Evolutionary conservation across 1,284 basidiomycete genomes (phyloP), one percentile per base, ranked within the genome.

Genomic region (Anthracocystis walkeri): DNA sequence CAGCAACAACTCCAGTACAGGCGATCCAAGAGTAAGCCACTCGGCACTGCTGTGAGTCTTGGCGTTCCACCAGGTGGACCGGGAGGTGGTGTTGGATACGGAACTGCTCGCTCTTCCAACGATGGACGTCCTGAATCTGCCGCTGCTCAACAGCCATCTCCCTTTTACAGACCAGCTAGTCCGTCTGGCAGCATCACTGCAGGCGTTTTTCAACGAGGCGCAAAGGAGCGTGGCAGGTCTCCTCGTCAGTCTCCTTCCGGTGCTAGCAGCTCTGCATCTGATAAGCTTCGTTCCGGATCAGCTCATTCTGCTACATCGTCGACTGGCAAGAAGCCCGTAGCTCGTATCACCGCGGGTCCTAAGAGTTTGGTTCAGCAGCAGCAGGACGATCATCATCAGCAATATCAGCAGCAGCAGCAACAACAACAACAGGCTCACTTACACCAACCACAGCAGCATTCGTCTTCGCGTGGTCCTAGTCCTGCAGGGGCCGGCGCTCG

Each of bases 21-120:
- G 35, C 62, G 71, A 8, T 65, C 64, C 35, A 72, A 69, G 60
- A 71, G 66, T 25, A 65, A 65, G 45, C 78, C 78, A 5, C 40
- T 80, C 33, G 63, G 60, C 7, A 50, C 67, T 1, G 65, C 55
- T 11, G 54, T 58, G 7, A 69, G 60, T 55, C 65, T 82, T 11
- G 70, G 79, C 18, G 80, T 82, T 3, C 80, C 80, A 3, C 63
- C 77, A n/a, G 80, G 80, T 21, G 80, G 80, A 18, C 79, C 79
- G 3, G 80, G 80, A 1, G 80, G 80, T 4, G 80, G 80, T 1
- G 65, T 77, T 0, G 80, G 80, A 5, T 82, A 82, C 41, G 80
- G 80, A 0, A 78, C 73, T 12, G 74, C 78, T 3, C 50, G 40
- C 16, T 75, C 70, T 31, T 73, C 65, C 45, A 82, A 81, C 52